phyloP scores from a whole-genome alignment of 805 yeast species.

The Metschnikowia santaceciliae region DNA sequence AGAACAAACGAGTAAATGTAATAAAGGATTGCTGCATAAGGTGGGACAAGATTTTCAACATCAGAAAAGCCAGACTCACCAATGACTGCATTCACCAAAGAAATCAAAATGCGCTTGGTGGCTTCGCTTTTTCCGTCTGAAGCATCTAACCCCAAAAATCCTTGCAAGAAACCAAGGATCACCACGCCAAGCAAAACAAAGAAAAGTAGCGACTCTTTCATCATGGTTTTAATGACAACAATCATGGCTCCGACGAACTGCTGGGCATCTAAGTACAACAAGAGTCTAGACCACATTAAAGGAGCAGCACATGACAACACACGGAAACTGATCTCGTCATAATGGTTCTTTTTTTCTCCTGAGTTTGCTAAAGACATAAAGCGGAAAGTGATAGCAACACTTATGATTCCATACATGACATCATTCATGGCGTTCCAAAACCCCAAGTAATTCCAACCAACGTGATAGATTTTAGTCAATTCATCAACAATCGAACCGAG shows the following conservation, averaged over 20 bases:
- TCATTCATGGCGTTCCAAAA: constrained; percentile 82
- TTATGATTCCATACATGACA: constrained; percentile 54
- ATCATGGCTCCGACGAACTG: constrained; percentile 86
- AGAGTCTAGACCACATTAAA: constrained; percentile 76
- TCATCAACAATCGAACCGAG: constrained; percentile 68
- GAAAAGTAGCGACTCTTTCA: constrained; percentile 82
- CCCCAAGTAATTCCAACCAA: constrained; percentile 67
- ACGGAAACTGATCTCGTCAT: constrained; percentile 62
- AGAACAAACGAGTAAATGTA: constrained; percentile 75
- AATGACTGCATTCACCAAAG: constrained; percentile 66
- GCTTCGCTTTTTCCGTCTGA: constrained; percentile 83
- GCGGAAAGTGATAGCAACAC: constrained; percentile 53
- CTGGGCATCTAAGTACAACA: constrained; percentile 73
- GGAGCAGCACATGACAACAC: constrained; percentile 80
- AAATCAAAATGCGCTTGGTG: constrained; percentile 57
- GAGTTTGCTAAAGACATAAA: constrained; percentile 29
- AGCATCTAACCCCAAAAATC: constrained; percentile 80
- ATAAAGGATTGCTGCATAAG: constrained; percentile 77
- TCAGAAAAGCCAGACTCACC: constrained; percentile 72
- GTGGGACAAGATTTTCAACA: constrained; percentile 71
- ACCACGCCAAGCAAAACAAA: constrained; percentile 69
- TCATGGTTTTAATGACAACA: constrained; percentile 78
- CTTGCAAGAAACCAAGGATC: constrained; percentile 79
- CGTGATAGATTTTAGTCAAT: constrained; percentile 63
- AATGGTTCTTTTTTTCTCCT: constrained; percentile 23